Evolutionary conservation across 2,329 filamentous ascomycete species (phyloP).

Genomic region (Beauveria rudraprayagi): DNA sequence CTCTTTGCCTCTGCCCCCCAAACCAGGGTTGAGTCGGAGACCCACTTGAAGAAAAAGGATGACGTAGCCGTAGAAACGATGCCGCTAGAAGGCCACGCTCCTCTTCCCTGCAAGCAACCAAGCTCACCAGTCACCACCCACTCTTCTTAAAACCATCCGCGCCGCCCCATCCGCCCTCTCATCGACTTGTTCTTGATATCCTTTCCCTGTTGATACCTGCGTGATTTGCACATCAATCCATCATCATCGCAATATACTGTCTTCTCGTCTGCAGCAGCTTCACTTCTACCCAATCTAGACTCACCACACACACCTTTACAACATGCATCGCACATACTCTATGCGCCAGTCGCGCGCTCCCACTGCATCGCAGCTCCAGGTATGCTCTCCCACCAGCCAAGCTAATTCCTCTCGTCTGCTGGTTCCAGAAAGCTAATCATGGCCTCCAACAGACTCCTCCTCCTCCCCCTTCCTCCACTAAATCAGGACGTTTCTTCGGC

Average conservation of each 20-base stretch:
- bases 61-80: constrained; percentile 15
- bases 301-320: constrained; percentile 19
- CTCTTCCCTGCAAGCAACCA: constrained; percentile 8
- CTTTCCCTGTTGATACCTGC: constrained; percentile 6
- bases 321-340: constrained; percentile 97
- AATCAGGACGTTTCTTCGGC: constrained; percentile 83
- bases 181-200: constrained; percentile 3
- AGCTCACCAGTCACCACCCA: background rate
- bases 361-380: constrained; percentile 71
- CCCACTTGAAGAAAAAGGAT: constrained; percentile 11
- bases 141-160: constrained; percentile 10
- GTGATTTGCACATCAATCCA: constrained; percentile 6
- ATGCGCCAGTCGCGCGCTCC: constrained; percentile 97
- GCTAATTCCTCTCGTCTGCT: background rate
- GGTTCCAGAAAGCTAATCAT: constrained; percentile 8
- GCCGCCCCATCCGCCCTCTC: constrained; percentile 7
- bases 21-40: constrained; percentile 7
- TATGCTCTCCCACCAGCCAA: constrained; percentile 23
- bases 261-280: background rate
- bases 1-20: background rate
- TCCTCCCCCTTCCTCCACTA: constrained; percentile 84
- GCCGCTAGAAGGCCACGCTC: background rate
- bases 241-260: background rate
- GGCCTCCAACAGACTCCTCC: constrained; percentile 66
- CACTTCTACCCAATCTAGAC: background rate